These are phyloP conservation scores for Zizania latifolia DNA, from an alignment of 176 grass and related monocot species.

Conservation along the genomic window DNA sequence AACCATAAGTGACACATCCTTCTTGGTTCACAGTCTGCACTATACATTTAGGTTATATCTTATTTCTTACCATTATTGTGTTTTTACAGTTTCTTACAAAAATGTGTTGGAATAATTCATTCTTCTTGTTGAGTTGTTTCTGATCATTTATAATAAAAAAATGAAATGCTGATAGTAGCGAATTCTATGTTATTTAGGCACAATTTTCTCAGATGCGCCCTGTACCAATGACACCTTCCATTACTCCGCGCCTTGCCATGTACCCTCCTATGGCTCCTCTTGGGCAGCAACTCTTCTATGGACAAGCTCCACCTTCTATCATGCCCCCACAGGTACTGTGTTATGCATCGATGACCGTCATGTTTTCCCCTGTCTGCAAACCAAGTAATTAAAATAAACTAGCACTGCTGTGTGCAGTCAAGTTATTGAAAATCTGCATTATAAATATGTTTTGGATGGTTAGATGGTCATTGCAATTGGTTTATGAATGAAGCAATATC, in stretches of 20 bases:
- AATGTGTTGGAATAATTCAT: neutral
- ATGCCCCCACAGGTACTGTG: slow-evolving; percentile 64
- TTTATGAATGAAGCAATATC: neutral
- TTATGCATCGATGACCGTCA: neutral
- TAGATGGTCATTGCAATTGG: neutral
- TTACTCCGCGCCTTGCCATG: slow-evolving; percentile 70
- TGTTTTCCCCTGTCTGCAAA: neutral
- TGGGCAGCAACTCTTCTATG: slow-evolving; percentile 85
- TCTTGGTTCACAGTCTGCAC: neutral
- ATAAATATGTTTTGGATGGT: too few species aligned
- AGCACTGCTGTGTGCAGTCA: slow-evolving; percentile 1
- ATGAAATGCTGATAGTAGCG: neutral
- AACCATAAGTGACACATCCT: neutral
- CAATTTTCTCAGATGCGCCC: slow-evolving; percentile 86
- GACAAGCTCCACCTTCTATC: slow-evolving; percentile 69
- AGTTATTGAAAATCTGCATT: neutral
- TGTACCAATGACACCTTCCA: slow-evolving; percentile 62
- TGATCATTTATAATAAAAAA: neutral
- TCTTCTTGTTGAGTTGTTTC: neutral
- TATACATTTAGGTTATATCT: neutral
- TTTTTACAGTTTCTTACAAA: neutral
- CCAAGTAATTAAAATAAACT: neutral
- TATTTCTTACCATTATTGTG: neutral
- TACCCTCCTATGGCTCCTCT: slow-evolving; percentile 72
- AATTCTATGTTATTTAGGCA: slow-evolving; percentile 37